A percentile compares a stretch with the other conserved stretches of the same genome.
phyloP scores from a whole-genome alignment of 768 basidiomycete genomes.

The Sporobolomyces pararoseus region DNA sequence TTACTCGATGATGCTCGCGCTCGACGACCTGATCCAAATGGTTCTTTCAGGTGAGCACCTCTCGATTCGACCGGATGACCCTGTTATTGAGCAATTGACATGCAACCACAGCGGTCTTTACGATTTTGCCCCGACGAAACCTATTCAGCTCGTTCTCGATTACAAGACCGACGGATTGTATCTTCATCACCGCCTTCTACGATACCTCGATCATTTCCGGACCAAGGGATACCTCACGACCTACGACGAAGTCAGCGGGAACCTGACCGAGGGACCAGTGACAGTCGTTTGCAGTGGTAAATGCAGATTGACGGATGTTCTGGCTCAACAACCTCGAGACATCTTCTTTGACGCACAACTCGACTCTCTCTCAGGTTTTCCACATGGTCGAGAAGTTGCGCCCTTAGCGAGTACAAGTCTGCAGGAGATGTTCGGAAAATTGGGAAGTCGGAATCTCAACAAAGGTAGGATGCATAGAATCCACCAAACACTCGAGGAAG shows the following conservation, averaged over 20 bases:
- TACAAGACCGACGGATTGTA: not conserved
- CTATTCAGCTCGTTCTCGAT: not conserved
- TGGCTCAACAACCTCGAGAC: slow-evolving; percentile 1
- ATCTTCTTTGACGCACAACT: not conserved
- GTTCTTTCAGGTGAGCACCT: not conserved
- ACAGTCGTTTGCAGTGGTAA: not conserved
- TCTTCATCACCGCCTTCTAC: not conserved
- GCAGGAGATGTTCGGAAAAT: not conserved
- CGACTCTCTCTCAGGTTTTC: not conserved
- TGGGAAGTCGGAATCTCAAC: not conserved
- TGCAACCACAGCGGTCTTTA: not conserved
- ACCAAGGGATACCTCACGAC: not conserved
- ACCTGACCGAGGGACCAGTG: not conserved
- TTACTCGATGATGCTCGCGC: not conserved
- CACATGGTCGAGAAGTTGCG: not conserved
- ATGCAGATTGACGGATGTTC: not conserved
- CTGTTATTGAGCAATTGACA: too few species aligned
- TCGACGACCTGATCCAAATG: not conserved
- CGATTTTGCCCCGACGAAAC: not conserved
- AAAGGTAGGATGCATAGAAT: not conserved
- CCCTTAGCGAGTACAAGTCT: not conserved
- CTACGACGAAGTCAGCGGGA: not conserved
- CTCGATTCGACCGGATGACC: too few species aligned
- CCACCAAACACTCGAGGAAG: not conserved
- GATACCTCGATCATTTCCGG: not conserved